phyloP scores from a whole-genome alignment of 768 basidiomycete species.

The Scleroderma bovista region DNA sequence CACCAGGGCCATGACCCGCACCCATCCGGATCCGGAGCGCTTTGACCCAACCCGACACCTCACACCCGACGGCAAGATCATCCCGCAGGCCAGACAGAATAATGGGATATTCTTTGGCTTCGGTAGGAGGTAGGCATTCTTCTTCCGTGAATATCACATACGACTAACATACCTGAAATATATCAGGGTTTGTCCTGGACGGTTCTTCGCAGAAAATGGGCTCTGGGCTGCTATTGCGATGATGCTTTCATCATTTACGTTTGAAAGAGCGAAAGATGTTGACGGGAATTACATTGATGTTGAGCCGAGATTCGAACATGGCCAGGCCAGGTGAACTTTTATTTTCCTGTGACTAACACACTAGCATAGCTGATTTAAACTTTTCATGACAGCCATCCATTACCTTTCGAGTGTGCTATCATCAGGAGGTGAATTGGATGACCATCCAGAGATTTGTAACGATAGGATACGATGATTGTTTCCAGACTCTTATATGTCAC shows the following conservation, averaged over 20 bases:
- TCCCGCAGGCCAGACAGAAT: not conserved
- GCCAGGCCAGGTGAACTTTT: not conserved
- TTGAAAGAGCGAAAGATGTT: conserved; percentile 2
- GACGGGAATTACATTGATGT: conserved; percentile 1
- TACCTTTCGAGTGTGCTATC: not conserved
- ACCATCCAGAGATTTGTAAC: no score
- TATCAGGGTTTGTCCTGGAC: conserved; percentile 1
- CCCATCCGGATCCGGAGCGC: not conserved
- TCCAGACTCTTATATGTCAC: no score
- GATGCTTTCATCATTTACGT: not conserved
- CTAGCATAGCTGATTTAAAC: not conserved
- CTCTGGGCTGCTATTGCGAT: not conserved
- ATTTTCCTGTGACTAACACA: not conserved
- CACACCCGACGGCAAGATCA: not conserved
- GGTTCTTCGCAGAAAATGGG: not conserved
- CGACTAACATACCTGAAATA: not conserved
- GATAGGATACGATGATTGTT: no score
- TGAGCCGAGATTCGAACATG: not conserved
- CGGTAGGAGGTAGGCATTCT: not conserved
- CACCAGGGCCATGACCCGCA: not conserved
- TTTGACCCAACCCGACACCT: conserved; percentile 3
- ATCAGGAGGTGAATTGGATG: not conserved
- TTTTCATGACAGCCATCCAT: not conserved
- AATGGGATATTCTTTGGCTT: not conserved
- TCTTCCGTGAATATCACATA: not conserved